phyloP scores from a whole-genome alignment of 2,329 filamentous ascomycete species.

The Calonectria leucothoes region DNA sequence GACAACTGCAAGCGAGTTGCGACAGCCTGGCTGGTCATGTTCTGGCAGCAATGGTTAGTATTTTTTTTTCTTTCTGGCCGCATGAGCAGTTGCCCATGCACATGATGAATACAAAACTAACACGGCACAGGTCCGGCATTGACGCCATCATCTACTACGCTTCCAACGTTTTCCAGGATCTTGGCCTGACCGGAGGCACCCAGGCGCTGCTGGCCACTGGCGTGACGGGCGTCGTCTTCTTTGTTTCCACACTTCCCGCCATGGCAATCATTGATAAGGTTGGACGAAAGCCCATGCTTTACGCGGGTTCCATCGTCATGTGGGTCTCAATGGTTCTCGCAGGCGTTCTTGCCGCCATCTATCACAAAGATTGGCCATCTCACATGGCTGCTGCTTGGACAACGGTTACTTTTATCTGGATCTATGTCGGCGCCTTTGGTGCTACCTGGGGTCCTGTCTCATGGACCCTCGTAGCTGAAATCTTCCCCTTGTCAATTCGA shows the following conservation, averaged over 20 bases:
- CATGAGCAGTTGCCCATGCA: too few species aligned
- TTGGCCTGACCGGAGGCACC: slow-evolving; percentile 71
- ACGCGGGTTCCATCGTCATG: slow-evolving; percentile 53
- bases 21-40: slow-evolving; percentile 73
- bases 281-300: slow-evolving; percentile 53
- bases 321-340: slow-evolving; percentile 51
- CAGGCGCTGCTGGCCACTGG: slow-evolving; percentile 74
- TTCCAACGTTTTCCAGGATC: slow-evolving; percentile 70
- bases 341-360: slow-evolving; percentile 54
- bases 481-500: slow-evolving; percentile 57
- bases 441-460: slow-evolving; percentile 59
- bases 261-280: slow-evolving; percentile 55
- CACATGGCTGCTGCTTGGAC: slow-evolving; percentile 53
- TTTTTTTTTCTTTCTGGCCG: too few species aligned
- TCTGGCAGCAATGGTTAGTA: slow-evolving; percentile 61
- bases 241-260: slow-evolving; percentile 52
- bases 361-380: slow-evolving; percentile 49
- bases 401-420: slow-evolving; percentile 49
- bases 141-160: slow-evolving; percentile 59
- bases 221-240: slow-evolving; percentile 78
- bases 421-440: slow-evolving; percentile 64
- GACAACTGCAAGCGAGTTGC: slow-evolving; percentile 72
- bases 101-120: neutral
- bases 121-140: slow-evolving; percentile 14
- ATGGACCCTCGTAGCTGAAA: slow-evolving; percentile 61